phyloP scores from a whole-genome alignment of 225 moss, liverwort and hornwort genomes.

The Neckera pumila region DNA sequence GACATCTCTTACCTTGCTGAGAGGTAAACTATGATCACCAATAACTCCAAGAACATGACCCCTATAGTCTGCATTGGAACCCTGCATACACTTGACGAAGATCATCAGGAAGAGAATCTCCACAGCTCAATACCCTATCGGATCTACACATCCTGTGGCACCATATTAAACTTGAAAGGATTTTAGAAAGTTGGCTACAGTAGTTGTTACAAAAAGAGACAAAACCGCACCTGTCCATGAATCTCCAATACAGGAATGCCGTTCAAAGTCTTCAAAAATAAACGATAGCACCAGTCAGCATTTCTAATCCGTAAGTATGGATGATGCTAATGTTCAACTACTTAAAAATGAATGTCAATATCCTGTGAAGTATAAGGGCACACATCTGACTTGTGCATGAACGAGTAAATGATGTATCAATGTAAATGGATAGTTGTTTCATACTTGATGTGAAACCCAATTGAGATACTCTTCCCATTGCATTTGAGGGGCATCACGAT shows the following conservation, averaged over 20 bases:
- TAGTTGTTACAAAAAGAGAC: background rate
- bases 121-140: background rate
- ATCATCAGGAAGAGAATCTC: background rate
- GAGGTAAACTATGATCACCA: slow-evolving; percentile 72
- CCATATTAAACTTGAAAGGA: background rate
- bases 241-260: slow-evolving; percentile 91
- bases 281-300: slow-evolving; percentile 3
- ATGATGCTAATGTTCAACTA: background rate
- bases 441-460: slow-evolving; percentile 91
- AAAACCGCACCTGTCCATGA: slow-evolving; percentile 77
- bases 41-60: slow-evolving; percentile 93
- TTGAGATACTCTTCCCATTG: slow-evolving; percentile 95
- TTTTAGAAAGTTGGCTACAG: background rate
- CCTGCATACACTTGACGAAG: slow-evolving; percentile 34
- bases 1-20: slow-evolving; percentile 54
- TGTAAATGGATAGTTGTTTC: background rate
- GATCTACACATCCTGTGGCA: background rate
- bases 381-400: background rate
- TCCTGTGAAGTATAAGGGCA: background rate
- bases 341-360: background rate
- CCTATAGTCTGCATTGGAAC: slow-evolving; percentile 85
- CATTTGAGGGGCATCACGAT: slow-evolving; percentile 83
- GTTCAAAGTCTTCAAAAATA: slow-evolving; percentile 56
- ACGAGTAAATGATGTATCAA: background rate
- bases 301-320: background rate